These are phyloP conservation scores for Debaryomyces prosopidis DNA, from an alignment of 805 yeast genomes.

Conservation along the genomic window DNA sequence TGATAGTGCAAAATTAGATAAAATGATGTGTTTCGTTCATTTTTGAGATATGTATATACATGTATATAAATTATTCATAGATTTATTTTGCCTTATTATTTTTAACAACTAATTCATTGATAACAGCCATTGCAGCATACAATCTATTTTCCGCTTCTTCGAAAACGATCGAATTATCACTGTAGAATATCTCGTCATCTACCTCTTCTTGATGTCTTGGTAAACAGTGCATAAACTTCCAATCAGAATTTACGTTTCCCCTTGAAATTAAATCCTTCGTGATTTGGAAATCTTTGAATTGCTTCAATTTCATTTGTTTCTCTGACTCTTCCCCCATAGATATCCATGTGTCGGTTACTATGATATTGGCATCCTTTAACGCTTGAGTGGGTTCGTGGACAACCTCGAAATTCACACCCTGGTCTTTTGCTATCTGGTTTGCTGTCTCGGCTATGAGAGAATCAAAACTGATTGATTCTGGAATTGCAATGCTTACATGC, in stretches of 20 bases:
- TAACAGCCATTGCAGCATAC: conserved; percentile 88
- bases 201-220: conserved; percentile 93
- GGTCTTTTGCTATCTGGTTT: conserved; percentile 44
- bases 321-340: conserved; percentile 94
- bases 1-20: conserved; percentile 5
- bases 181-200: conserved; percentile 81
- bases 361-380: conserved; percentile 64
- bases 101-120: conserved; percentile 80
- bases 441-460: conserved; percentile 53
- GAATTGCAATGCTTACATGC: conserved; percentile 73
- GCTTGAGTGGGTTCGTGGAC: conserved; percentile 73
- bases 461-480: conserved; percentile 64
- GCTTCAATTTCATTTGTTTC: conserved; percentile 61
- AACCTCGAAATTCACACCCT: conserved; percentile 52
- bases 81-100: conserved; percentile 49
- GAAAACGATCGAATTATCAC: conserved; percentile 73
- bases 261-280: conserved; percentile 56
- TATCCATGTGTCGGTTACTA: conserved; percentile 91
- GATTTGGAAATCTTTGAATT: conserved; percentile 81
- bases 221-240: conserved; percentile 92
- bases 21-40: conserved; percentile 14
- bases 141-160: conserved; percentile 90
- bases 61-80: background rate
- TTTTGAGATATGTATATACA: conserved; percentile 3
- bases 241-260: conserved; percentile 57